Base-by-base conservation (phyloP, 495 filamentous ascomycete species). In the Delitschia confertaspora region DNA sequence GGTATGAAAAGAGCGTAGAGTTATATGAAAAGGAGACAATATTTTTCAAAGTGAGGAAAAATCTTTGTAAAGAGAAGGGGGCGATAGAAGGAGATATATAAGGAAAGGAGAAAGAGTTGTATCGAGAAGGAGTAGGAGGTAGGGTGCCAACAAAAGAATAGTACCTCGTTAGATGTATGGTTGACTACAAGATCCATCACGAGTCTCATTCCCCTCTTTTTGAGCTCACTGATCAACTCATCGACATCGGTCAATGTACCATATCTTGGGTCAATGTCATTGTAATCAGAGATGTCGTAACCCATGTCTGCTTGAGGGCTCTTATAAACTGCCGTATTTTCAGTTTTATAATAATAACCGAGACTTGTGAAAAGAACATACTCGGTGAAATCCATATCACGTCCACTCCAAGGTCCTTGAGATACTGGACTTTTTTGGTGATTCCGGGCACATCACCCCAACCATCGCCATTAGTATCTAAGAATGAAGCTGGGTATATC, bases 141-240 rank as follows among this genome's bases (percentile, higher is more conserved):
- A 21, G 13, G 20, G 32, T 17, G 17, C 8, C 16, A n/a, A 29
- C 19, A 20, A 9, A 24, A 29, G 35, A 35, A 42, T 4, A 36
- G 8, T 48, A 58, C 55, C 35, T 68, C 58, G 44, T 78, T 61
- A 0, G 66, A 71, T 9, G 75, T 79, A 43, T 79, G 75, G 45
- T 78, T 79, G 20, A 78, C 65, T 0, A 79, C 75, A 4, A 79
- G 58, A 36, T 77, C 73, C 47, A 78, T 68, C 21, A 79, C 63
- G 18, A 77, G 55, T 9, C 65, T 68, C 60, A 79, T 69, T 6
- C 64, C 68, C 22, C 71, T 61, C 36, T 61, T 60, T 45, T 75
- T 69, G 33, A 70, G 63, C 33, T 63, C 69, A 0, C 53, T 41
- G 21, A 76, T 70, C 8, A 79, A 61, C 1, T 57, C 42, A 36